Conservation (phyloP, 1,139 yeast species). For the Barnettozyma hawaiiensis region DNA sequence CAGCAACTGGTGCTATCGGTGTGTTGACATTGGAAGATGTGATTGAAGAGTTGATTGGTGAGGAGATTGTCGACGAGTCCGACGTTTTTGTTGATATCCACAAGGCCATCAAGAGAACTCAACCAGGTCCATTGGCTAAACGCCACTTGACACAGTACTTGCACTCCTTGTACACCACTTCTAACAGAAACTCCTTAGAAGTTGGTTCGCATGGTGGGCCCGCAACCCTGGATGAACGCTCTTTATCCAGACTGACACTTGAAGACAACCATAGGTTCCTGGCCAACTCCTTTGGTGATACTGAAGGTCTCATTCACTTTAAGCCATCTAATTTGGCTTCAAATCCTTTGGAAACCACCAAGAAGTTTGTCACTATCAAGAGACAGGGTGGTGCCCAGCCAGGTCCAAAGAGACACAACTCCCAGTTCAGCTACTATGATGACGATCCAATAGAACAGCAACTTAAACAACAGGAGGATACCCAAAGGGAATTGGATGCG, state of each 20-base stretch:
- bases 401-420: constrained; percentile 7
- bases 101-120: constrained; percentile 73
- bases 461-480: constrained; percentile 10
- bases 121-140: constrained; percentile 81
- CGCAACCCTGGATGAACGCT: neutral
- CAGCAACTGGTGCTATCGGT: constrained; percentile 81
- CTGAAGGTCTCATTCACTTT: constrained; percentile 24
- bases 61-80: constrained; percentile 95
- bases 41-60: constrained; percentile 95
- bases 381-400: constrained; percentile 33
- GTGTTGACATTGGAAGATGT: constrained; percentile 94
- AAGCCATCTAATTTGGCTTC: constrained; percentile 71
- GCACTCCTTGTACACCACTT: constrained; percentile 42
- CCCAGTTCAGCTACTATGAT: constrained; percentile 17
- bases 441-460: constrained; percentile 16
- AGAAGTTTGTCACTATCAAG: constrained; percentile 65
- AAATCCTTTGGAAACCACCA: constrained; percentile 72
- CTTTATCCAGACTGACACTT: neutral
- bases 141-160: constrained; percentile 64
- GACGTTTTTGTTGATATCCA: constrained; percentile 92
- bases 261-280: constrained; percentile 5
- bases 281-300: constrained; percentile 9
- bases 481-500: constrained; percentile 4
- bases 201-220: neutral
- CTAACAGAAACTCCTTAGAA: constrained; percentile 20